Conservation (phyloP, 495 filamentous ascomycete genomes). For the Penicillium nucicola region DNA sequence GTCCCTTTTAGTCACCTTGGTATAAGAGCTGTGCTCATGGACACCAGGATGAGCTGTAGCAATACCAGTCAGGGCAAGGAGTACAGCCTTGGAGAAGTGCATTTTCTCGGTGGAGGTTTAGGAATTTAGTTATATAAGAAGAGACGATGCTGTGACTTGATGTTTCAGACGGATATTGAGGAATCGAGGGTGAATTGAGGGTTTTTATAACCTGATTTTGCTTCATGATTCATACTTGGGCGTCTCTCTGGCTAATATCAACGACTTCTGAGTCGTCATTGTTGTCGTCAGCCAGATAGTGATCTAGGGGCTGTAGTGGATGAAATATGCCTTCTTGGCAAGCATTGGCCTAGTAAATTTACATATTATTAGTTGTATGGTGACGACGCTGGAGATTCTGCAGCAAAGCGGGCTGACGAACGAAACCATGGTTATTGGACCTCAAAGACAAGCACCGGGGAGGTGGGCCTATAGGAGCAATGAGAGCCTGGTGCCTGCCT, state of each 20-base stretch:
- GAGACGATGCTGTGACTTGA: background rate
- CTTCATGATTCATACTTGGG: background rate
- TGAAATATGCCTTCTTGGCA: background rate
- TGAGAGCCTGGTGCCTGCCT: background rate
- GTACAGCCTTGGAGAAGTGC: conserved; percentile 13
- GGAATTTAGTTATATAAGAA: background rate
- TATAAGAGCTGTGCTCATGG: conserved; percentile 16
- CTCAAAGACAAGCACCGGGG: background rate
- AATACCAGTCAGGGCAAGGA: conserved; percentile 16
- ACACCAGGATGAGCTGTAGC: conserved; percentile 19
- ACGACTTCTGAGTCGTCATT: background rate
- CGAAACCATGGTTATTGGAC: background rate
- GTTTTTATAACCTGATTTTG: too few relatives aligned
- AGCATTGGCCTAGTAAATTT: background rate
- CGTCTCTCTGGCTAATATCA: background rate
- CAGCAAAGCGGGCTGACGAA: background rate
- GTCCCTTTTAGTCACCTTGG: conserved; percentile 12
- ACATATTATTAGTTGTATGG: background rate
- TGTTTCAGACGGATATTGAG: background rate
- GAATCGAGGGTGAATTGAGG: too few relatives aligned
- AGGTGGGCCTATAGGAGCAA: background rate
- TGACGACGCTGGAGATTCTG: background rate
- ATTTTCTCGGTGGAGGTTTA: background rate
- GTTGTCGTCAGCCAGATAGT: conserved; percentile 5
- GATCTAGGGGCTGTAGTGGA: background rate